Base-by-base conservation (phyloP, 2,329 filamentous ascomycete species). In the Botrytis byssoidea region DNA sequence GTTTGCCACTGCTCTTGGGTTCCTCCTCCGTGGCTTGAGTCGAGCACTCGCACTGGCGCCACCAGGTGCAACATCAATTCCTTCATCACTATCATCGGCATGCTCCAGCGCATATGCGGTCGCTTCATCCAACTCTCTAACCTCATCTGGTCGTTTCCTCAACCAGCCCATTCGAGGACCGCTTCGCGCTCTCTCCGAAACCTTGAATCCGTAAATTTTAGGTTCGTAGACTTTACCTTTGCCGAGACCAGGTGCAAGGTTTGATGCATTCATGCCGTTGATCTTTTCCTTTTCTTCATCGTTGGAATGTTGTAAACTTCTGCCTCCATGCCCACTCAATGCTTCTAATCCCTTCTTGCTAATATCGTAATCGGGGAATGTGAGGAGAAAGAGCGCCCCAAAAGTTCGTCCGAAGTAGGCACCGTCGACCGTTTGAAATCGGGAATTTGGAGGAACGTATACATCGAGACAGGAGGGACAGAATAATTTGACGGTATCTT, bases 361-460 rank as follows among this genome's bases (percentile, higher is more conserved):
- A 74, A 98, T 90, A 78, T 98, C 94, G 81, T 98, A 92, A 81
- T 99, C 96, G 51, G 96, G 95, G 83, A 98, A 99, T 57, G 95
- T 99, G 86, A 99, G 95, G 82, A 99, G 94, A 85, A 99, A 99
- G 74, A 99, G 90, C 64, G 94, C 94, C 75, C 95, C 95, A 82
- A 99, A 99, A 0, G 96, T 99, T 71, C 96, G 95, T 66, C 96
- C 96, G 81, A 99, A 99, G 85, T 98, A 99, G 65, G 96, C 96
- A 71, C 96, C 96, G 79, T 99, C 96, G 48, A 99, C 96, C 4
- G 94, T 95, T 83, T 98, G 96, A 82, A 98, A 99, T 32, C 96
- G 90, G 80, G 94, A 97, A 85, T 98, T 99, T 59, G 96, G 96
- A 5, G 96, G 96, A 0, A 96, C 96, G 83, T 98, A 99, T 79